phyloP scores from a whole-genome alignment of 768 basidiomycete species.

The Leccinum imitatum region DNA sequence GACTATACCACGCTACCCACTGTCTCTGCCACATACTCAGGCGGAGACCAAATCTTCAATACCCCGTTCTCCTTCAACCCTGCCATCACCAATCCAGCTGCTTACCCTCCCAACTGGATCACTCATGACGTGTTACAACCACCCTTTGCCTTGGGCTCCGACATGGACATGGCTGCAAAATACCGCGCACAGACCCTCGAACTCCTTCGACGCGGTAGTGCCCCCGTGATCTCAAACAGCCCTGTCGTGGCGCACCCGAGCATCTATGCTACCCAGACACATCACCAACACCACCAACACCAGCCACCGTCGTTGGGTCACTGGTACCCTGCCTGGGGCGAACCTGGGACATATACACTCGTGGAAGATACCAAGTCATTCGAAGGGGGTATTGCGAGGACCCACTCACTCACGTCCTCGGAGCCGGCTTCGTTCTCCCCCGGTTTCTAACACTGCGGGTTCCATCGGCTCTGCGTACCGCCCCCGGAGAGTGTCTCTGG shows the following conservation, averaged over 20 bases:
- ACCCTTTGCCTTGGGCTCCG: conserved; percentile 20
- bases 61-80: conserved; percentile 34
- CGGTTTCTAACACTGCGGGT: conserved; percentile 17
- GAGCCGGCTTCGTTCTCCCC: conserved; percentile 24
- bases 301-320: conserved; percentile 13
- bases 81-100: conserved; percentile 4
- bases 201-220: conserved; percentile 36
- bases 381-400: conserved; percentile 18
- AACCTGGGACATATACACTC: conserved; percentile 20
- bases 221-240: background rate
- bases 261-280: conserved; percentile 19
- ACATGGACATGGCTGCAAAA: conserved; percentile 45
- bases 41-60: conserved; percentile 30
- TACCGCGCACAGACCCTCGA: conserved; percentile 49
- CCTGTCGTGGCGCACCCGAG: conserved; percentile 9
- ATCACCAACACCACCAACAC: conserved; percentile 4
- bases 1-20: conserved; percentile 40
- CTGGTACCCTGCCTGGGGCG: conserved; percentile 31
- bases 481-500: conserved; percentile 35
- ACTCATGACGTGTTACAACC: conserved; percentile 22
- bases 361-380: conserved; percentile 32
- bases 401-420: conserved; percentile 22
- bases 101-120: conserved; percentile 19
- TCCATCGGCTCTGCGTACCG: conserved; percentile 29
- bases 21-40: conserved; percentile 18